Conservation (phyloP, 768 basidiomycete species). For the Naganishia antarctica region DNA sequence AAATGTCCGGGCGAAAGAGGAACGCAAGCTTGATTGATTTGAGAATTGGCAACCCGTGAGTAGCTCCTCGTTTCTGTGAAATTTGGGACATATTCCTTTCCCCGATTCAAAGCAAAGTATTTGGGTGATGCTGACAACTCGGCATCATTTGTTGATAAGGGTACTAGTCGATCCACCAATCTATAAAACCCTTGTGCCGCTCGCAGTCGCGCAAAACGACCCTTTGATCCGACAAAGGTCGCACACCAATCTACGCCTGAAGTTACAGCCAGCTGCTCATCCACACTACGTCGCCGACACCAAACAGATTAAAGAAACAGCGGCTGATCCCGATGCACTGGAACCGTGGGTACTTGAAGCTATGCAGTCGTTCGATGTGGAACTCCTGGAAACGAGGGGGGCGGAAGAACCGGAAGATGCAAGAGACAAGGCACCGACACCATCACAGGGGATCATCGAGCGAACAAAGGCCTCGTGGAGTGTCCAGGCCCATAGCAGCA, state of each 20-base stretch:
- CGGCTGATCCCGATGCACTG: neutral
- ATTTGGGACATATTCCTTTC: neutral
- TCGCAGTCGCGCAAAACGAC: slow-evolving; percentile 11
- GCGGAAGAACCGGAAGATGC: neutral
- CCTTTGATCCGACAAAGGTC: slow-evolving; percentile 1
- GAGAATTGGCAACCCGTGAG: slow-evolving; percentile 7
- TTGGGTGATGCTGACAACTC: no score
- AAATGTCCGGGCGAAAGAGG: neutral
- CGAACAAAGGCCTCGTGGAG: slow-evolving; percentile 14
- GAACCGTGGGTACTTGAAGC: slow-evolving; percentile 11
- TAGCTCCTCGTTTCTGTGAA: neutral
- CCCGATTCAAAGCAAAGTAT: neutral
- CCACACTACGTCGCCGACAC: neutral
- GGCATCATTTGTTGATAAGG: neutral
- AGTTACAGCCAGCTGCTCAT: neutral
- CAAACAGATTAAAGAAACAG: no score
- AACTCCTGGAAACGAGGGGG: neutral
- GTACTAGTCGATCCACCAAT: neutral
- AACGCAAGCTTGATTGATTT: slow-evolving; percentile 14
- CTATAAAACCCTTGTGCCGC: neutral
- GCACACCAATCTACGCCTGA: neutral
- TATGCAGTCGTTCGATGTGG: neutral
- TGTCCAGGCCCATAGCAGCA: neutral
- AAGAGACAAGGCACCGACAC: slow-evolving; percentile 10
- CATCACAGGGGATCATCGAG: slow-evolving; percentile 7